Conservation (phyloP, 2,329 filamentous ascomycete genomes). For the Colletotrichum shisoi region DNA sequence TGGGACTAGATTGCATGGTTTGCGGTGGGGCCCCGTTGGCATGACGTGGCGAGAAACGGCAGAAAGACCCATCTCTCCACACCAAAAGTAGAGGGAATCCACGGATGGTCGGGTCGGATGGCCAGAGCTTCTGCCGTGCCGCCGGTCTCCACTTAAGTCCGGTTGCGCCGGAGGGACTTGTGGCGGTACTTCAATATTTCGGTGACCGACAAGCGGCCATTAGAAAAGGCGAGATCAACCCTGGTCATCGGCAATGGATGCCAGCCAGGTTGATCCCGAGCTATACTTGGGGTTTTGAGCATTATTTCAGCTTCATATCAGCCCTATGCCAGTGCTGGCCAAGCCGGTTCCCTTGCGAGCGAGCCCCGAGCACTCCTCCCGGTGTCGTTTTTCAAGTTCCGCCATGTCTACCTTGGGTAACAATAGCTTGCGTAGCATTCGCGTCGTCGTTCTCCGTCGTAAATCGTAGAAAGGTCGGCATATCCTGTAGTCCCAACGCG, state of each 20-base stretch:
- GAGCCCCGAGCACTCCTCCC: neutral
- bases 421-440: neutral
- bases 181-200: neutral
- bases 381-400: neutral
- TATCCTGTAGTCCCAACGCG: neutral
- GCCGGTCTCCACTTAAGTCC: neutral
- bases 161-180: neutral
- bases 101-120: slow-evolving; percentile 2
- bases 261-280: neutral
- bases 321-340: neutral
- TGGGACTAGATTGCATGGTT: too few relatives aligned
- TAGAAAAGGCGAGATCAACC: neutral
- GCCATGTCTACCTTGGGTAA: neutral
- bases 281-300: neutral
- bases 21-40: neutral
- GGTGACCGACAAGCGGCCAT: neutral
- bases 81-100: neutral
- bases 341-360: neutral
- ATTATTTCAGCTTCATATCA: neutral
- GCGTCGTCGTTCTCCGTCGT: neutral
- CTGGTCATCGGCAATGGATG: neutral
- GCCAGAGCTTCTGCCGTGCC: slow-evolving; percentile 14
- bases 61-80: neutral
- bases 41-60: neutral
- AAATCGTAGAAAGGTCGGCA: neutral